phyloP scores from a whole-genome alignment of 257 asterid genomes.

The Plectranthus barbatus region DNA sequence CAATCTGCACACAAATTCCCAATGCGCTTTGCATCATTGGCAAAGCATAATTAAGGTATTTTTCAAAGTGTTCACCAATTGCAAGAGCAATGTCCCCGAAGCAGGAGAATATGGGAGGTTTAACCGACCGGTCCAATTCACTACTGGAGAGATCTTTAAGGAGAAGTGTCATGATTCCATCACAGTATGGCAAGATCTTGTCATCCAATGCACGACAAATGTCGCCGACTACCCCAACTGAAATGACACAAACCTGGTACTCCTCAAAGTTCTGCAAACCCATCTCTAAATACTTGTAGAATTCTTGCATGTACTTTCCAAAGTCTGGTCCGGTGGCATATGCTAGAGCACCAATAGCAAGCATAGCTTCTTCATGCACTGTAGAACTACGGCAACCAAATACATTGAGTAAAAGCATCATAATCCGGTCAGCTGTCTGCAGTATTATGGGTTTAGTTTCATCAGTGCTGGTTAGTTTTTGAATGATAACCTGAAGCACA shows the following conservation, averaged over 20 bases:
- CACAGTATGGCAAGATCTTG: conserved; percentile 70
- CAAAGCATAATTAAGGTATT: conserved; percentile 47
- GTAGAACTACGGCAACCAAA: conserved; percentile 77
- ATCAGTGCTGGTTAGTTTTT: conserved; percentile 55
- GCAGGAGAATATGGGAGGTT: conserved; percentile 81
- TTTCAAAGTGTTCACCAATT: conserved; percentile 65
- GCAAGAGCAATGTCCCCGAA: conserved; percentile 94
- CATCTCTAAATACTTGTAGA: conserved; percentile 68
- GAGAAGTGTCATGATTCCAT: conserved; percentile 65
- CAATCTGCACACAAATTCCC: conserved; percentile 56
- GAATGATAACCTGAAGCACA: conserved; percentile 75
- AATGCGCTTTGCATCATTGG: conserved; percentile 86
- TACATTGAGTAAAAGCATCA: conserved; percentile 64
- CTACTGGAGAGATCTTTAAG: conserved; percentile 64
- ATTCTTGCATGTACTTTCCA: conserved; percentile 67
- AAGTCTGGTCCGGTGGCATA: conserved; percentile 61
- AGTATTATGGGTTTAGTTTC: conserved; percentile 49
- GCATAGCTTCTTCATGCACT: conserved; percentile 92
- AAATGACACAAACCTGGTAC: conserved; percentile 75
- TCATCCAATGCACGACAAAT: conserved; percentile 74
- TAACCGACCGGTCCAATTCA: conserved; percentile 67
- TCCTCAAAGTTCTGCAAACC: conserved; percentile 86
- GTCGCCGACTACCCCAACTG: conserved; percentile 92
- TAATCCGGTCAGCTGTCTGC: conserved; percentile 70
- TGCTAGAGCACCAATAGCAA: conserved; percentile 87